A percentile compares a stretch with the other conserved stretches of the same genome.
Conservation (phyloP, 1,139 yeast genomes). For the Pneumocystis jirovecii region DNA sequence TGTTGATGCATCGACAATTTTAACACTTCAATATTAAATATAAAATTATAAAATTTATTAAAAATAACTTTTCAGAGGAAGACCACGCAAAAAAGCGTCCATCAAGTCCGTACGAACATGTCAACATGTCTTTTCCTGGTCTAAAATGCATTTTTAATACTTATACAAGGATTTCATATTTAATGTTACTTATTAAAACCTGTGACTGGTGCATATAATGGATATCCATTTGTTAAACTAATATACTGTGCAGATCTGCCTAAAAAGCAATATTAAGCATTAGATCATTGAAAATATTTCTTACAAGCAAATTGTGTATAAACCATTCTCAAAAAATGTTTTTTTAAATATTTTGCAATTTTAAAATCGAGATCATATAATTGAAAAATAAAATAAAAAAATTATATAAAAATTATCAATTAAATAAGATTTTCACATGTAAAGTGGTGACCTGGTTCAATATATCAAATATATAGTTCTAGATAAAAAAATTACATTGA, state of each 20-base stretch:
- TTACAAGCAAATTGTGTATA: constrained; percentile 9
- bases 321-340: not conserved
- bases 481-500: too few relatives aligned
- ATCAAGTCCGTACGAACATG: constrained; percentile 32
- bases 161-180: not conserved
- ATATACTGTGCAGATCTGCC: constrained; percentile 52
- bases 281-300: not conserved
- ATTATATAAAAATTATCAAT: not conserved
- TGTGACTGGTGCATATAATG: constrained; percentile 23
- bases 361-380: not conserved
- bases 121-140: constrained; percentile 16
- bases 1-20: constrained; percentile 42
- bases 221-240: constrained; percentile 43
- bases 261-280: constrained; percentile 13
- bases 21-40: constrained; percentile 26
- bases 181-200: constrained; percentile 18
- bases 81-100: constrained; percentile 36
- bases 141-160: constrained; percentile 12
- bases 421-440: not conserved
- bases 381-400: not conserved
- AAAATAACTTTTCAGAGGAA: constrained; percentile 21
- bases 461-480: too few relatives aligned
- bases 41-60: not conserved
- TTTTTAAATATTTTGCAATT: not conserved
- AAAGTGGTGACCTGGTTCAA: too few relatives aligned